Evolutionary conservation across 148 eudicot genomes (phyloP).

Genomic region (Agrostemma githago): DNA sequence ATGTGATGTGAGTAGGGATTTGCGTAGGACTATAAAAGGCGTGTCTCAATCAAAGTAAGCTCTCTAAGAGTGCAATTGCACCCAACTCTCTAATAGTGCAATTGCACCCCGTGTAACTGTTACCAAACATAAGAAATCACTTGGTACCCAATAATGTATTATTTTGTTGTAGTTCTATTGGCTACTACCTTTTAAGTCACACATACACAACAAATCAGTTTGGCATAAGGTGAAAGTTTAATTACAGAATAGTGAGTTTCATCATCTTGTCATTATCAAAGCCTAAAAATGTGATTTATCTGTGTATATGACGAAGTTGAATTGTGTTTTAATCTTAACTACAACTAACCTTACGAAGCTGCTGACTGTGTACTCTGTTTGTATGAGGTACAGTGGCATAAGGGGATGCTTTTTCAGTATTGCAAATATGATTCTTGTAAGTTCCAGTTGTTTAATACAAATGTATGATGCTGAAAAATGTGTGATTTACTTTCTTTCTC

Average conservation of each 20-base stretch:
- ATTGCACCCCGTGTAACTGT: background rate
- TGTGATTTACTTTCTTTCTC: background rate
- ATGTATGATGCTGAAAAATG: background rate
- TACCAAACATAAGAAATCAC: background rate
- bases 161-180: background rate
- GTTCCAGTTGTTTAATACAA: constrained; percentile 26
- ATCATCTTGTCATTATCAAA: background rate
- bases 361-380: constrained; percentile 31
- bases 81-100: no score
- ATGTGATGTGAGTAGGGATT: background rate
- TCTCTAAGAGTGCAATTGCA: background rate
- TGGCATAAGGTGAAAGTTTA: background rate
- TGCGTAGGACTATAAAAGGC: background rate
- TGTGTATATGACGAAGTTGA: background rate
- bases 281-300: background rate
- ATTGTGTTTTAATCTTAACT: background rate
- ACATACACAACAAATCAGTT: background rate
- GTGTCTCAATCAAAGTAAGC: background rate
- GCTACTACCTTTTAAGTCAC: background rate
- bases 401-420: constrained; percentile 89
- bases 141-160: background rate
- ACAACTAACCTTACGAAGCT: background rate
- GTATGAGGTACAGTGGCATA: constrained; percentile 65
- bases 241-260: background rate
- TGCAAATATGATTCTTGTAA: constrained; percentile 98